Conservation (phyloP, 2,329 filamentous ascomycete species). For the Apiospora rasikravindrae region DNA sequence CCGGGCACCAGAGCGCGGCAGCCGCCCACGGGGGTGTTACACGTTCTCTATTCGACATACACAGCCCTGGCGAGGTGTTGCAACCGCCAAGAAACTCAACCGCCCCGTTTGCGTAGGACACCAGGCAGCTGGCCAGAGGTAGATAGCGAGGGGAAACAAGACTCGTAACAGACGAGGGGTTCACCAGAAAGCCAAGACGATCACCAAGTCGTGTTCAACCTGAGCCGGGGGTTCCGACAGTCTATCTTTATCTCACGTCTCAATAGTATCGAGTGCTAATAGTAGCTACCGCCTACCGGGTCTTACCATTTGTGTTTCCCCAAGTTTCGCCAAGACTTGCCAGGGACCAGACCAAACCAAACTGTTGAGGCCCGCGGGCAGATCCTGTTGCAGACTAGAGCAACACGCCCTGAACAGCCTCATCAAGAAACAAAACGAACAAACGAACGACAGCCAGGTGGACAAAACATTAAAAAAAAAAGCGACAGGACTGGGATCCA, state of each 20-base stretch:
- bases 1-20: background rate
- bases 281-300: slow-evolving; percentile 11
- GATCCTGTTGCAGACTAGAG: slow-evolving; percentile 15
- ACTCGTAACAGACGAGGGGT: slow-evolving; percentile 8
- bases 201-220: slow-evolving; percentile 4
- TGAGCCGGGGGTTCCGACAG: slow-evolving; percentile 13
- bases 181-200: slow-evolving; percentile 8
- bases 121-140: background rate
- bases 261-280: slow-evolving; percentile 14
- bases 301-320: slow-evolving; percentile 18
- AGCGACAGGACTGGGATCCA: background rate
- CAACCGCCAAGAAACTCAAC: slow-evolving; percentile 8
- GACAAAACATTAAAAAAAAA: background rate
- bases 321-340: slow-evolving; percentile 18
- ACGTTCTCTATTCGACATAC: slow-evolving; percentile 3
- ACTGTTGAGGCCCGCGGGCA: slow-evolving; percentile 18
- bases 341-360: slow-evolving; percentile 2
- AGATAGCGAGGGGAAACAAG: slow-evolving; percentile 3
- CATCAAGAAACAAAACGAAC: background rate
- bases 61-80: slow-evolving; percentile 10
- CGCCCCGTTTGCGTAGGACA: slow-evolving; percentile 14
- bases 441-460: slow-evolving; percentile 9
- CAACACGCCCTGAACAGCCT: slow-evolving; percentile 8
- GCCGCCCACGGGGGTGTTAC: slow-evolving; percentile 8
- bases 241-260: slow-evolving; percentile 19